These are phyloP conservation scores for Platanthera zijinensis DNA, from an alignment of 106 monocot genomes.

Conservation along the genomic window DNA sequence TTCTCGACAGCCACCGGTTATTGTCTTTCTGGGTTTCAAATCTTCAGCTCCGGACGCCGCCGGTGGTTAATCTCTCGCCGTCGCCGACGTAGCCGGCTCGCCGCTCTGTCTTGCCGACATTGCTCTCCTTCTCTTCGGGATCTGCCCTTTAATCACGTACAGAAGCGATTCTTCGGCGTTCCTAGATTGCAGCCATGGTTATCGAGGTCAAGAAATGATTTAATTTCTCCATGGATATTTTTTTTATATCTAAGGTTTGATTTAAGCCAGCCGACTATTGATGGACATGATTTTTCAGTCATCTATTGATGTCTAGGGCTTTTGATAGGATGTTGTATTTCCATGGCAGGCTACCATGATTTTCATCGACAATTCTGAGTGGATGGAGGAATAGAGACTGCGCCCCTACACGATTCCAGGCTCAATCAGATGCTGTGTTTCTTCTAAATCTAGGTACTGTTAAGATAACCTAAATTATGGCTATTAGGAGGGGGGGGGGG, in stretches of 20 bases:
- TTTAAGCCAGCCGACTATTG: no score
- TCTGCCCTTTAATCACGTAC: no score
- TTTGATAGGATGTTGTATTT: background rate
- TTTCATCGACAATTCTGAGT: slow-evolving; percentile 97
- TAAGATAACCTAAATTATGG: background rate
- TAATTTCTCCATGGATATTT: background rate
- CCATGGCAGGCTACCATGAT: slow-evolving; percentile 88
- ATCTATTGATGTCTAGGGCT: background rate
- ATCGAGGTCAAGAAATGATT: slow-evolving; percentile 3
- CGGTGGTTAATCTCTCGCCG: no score
- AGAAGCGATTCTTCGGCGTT: no score
- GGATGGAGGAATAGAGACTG: slow-evolving; percentile 98
- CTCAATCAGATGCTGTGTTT: slow-evolving; percentile 83
- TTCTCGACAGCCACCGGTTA: no score
- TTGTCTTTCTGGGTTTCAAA: no score
- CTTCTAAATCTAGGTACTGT: slow-evolving; percentile 80
- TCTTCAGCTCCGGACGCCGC: no score
- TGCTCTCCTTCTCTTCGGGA: no score
- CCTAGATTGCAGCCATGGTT: background rate
- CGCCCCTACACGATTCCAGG: slow-evolving; percentile 74
- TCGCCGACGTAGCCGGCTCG: no score
- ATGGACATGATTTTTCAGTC: background rate
- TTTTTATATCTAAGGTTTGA: background rate
- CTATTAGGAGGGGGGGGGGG: background rate
- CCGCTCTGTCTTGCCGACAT: no score